Evolutionary conservation across 2,329 filamentous ascomycete genomes (phyloP).

Genomic region (Apiospora pterosperma): DNA sequence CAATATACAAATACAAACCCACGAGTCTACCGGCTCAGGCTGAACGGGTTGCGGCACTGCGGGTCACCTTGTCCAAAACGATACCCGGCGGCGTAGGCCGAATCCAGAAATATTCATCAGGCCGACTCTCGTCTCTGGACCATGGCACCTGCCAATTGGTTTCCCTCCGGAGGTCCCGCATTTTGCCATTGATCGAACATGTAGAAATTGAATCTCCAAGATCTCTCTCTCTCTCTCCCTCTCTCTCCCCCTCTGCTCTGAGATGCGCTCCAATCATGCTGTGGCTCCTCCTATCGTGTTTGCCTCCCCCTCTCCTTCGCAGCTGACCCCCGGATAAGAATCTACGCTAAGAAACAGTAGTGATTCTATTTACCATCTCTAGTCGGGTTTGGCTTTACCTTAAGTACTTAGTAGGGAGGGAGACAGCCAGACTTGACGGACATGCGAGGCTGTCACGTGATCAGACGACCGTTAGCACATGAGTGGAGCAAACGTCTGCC

Average conservation of each 20-base stretch:
- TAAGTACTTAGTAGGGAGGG: not conserved
- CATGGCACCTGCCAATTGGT: not conserved
- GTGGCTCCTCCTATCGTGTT: not conserved
- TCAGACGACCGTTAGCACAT: not conserved
- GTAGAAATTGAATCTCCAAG: not conserved
- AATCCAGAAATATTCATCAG: not conserved
- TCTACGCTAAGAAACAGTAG: not conserved
- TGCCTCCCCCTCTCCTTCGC: not conserved
- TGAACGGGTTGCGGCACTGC: slow-evolving; percentile 1
- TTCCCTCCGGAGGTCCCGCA: not conserved
- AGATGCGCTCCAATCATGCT: not conserved
- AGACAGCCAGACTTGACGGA: no score
- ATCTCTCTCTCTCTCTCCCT: no score
- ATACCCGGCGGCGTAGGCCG: not conserved
- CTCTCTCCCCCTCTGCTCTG: no score
- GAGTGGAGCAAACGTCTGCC: not conserved
- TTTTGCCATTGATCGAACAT: not conserved
- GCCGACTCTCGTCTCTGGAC: not conserved
- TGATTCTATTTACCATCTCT: no score
- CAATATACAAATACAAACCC: not conserved
- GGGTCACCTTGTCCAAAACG: not conserved
- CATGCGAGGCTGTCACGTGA: not conserved
- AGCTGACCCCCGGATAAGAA: not conserved
- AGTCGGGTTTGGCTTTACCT: not conserved
- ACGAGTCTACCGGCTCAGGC: not conserved